Base-by-base conservation (phyloP, 2,329 filamentous ascomycete species). In the Pestalotiopsis fici region DNA sequence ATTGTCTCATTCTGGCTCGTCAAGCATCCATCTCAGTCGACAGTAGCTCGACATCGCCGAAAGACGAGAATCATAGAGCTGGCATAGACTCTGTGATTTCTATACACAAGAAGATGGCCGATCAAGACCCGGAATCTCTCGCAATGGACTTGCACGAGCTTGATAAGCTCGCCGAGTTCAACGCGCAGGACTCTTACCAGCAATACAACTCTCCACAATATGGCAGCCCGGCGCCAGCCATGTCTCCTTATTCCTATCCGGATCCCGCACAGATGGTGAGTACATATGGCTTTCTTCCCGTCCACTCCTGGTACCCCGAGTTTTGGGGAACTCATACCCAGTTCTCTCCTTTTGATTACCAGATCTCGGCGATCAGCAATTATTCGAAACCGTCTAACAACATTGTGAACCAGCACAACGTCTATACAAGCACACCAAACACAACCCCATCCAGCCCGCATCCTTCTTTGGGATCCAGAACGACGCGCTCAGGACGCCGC, bases 371-470 rank as follows among this genome's bases (percentile, higher is more conserved):
- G 18, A 9, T 50, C n/a, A 7, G n/a, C 21, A 21, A n/a, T 21
- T 21, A 18, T 21, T 2, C n/a, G n/a, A 21, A n/a, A n/a, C 7
- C n/a, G 31, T 35, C 43, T 50, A 50, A 50, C 43, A 7, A 50
- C 9, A n/a, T 21, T 11, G 21, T 21, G 43, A n/a, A 50, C n/a
- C 57, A 60, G 57, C 27, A 35, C 27, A 31, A 28, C 31, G 7
- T 12, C 39, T 56, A 54, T 31, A 86, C 86, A 73, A 82, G 78
- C 73, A 87, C 85, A 6, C 85, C 85, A 0, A 84, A 84, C 31
- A 84, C 82, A 64, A 88, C 86, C 37, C 85, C 87, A 2, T 81
- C 82, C 15, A 84, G 83, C 18, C 82, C 82, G 72, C 74, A 12
- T 79, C 82, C 21, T 71, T 77, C 6, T 18, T 9, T 64, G 18